These are phyloP conservation scores for Austroboletus festivus DNA, from an alignment of 768 basidiomycete species.

Conservation along the genomic window DNA sequence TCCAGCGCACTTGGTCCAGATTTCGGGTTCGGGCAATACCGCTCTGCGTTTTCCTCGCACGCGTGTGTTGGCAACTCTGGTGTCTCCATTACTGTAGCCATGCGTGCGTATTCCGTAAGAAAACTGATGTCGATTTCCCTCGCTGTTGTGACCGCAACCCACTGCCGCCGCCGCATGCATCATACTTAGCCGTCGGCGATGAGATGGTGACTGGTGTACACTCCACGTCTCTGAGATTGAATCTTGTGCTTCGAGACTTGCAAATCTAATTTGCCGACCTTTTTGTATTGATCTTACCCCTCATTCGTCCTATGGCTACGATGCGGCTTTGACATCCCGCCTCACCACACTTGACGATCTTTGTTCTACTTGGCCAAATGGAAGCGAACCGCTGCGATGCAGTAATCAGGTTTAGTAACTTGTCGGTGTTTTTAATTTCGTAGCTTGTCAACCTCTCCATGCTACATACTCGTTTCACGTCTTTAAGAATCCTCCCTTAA, in stretches of 20 bases:
- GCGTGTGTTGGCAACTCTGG: slow-evolving; percentile 10
- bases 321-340: slow-evolving; percentile 13
- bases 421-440: slow-evolving; percentile 12
- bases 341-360: slow-evolving; percentile 12
- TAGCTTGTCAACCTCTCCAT: slow-evolving; percentile 19
- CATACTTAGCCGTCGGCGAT: slow-evolving; percentile 8
- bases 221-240: slow-evolving; percentile 18
- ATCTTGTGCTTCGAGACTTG: slow-evolving; percentile 5
- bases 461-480: slow-evolving; percentile 24
- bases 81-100: slow-evolving; percentile 14
- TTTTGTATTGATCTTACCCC: slow-evolving; percentile 3
- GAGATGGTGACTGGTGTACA: slow-evolving; percentile 2
- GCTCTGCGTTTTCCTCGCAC: slow-evolving; percentile 16
- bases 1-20: slow-evolving; percentile 1
- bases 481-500: slow-evolving; percentile 9
- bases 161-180: slow-evolving; percentile 15
- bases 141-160: slow-evolving; percentile 11
- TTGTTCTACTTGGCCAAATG: slow-evolving; percentile 22
- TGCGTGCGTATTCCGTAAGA: slow-evolving; percentile 13
- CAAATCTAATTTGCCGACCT: slow-evolving; percentile 20
- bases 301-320: slow-evolving; percentile 5
- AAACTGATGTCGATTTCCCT: slow-evolving; percentile 15
- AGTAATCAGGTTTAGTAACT: slow-evolving; percentile 9
- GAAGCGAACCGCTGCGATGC: slow-evolving; percentile 16
- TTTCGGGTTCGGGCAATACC: slow-evolving; percentile 13